A percentile compares a stretch with the other conserved stretches of the same genome.
These are phyloP conservation scores for Diplocarpon rosae DNA, from an alignment of 2,329 filamentous ascomycete species.

Conservation along the genomic window DNA sequence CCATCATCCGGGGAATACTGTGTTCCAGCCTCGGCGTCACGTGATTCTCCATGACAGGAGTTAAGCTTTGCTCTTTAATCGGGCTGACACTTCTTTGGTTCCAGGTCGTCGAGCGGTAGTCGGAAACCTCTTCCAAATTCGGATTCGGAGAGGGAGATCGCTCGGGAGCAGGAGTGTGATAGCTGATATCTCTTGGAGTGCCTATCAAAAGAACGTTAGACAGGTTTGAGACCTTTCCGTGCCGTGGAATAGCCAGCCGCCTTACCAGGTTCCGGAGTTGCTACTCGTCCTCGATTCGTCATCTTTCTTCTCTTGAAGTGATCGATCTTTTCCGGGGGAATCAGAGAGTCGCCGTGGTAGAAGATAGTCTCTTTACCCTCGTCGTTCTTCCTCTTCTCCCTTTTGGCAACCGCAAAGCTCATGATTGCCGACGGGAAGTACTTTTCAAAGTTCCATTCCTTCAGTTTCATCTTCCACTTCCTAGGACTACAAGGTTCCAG, in stretches of 20 bases:
- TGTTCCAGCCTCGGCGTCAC: conserved; percentile 2
- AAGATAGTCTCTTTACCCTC: conserved; percentile 4
- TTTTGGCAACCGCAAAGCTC: conserved; percentile 6
- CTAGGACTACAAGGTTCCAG: neutral
- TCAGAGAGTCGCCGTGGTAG: conserved; percentile 4
- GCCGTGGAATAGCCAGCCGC: no score
- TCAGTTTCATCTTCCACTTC: conserved; percentile 7
- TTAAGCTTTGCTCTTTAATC: conserved; percentile 1
- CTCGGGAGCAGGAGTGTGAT: conserved; percentile 3
- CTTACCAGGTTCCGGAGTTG: conserved; percentile 3
- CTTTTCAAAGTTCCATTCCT: conserved; percentile 7
- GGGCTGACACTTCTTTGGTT: conserved; percentile 5
- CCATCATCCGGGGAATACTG: conserved; percentile 2
- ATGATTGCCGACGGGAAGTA: conserved; percentile 4
- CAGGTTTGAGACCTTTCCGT: neutral
- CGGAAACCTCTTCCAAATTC: conserved; percentile 1
- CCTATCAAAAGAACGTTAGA: neutral
- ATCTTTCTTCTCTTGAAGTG: conserved; percentile 6
- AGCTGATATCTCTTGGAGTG: conserved; percentile 6
- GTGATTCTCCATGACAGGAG: neutral
- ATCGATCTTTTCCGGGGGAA: conserved; percentile 5
- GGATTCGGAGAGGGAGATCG: conserved; percentile 4
- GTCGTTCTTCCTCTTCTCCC: conserved; percentile 4
- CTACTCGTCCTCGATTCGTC: conserved; percentile 1
- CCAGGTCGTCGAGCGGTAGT: conserved; percentile 1